A percentile compares a stretch with the other conserved stretches of the same genome.
Conservation (phyloP, 2,329 filamentous ascomycete species). For the Leptographium procerum region DNA sequence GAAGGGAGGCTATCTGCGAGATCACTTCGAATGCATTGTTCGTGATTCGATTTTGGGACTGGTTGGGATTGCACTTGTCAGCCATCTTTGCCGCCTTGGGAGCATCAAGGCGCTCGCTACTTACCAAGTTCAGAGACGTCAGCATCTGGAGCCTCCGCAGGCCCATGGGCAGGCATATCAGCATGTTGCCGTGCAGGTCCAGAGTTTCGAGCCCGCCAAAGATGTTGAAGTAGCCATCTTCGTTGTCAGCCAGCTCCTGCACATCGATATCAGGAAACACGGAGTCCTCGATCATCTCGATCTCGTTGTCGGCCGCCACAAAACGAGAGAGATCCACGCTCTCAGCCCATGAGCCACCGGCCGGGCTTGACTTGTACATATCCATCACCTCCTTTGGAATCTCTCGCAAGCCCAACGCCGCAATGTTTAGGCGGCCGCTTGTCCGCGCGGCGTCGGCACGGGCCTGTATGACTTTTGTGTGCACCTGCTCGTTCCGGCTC, state of each 20-base stretch:
- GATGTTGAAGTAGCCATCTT: conserved; percentile 58
- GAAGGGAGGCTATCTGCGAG: conserved; percentile 57
- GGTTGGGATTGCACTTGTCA: not conserved
- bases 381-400: conserved; percentile 74
- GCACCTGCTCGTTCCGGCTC: conserved; percentile 41
- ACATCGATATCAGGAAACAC: conserved; percentile 66
- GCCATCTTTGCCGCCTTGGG: not conserved
- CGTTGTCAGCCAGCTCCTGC: conserved; percentile 46
- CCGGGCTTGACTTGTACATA: conserved; percentile 76
- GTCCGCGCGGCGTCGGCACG: conserved; percentile 62
- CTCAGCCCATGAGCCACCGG: conserved; percentile 75
- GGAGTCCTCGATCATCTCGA: conserved; percentile 59
- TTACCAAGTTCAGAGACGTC: conserved; percentile 70
- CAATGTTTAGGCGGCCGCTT: conserved; percentile 78
- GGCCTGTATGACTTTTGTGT: conserved; percentile 58
- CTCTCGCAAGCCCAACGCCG: conserved; percentile 66
- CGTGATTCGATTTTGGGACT: conserved; percentile 72
- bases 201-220: conserved; percentile 73
- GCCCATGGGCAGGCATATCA: conserved; percentile 63
- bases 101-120: conserved; percentile 15
- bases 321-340: conserved; percentile 78
- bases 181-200: conserved; percentile 75
- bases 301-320: conserved; percentile 80
- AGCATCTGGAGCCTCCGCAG: conserved; percentile 61
- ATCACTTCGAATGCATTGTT: conserved; percentile 64